A percentile compares a stretch with the other conserved stretches of the same genome.
phyloP scores from a whole-genome alignment of 2,329 filamentous ascomycete species.

The Fusarium sp. region DNA sequence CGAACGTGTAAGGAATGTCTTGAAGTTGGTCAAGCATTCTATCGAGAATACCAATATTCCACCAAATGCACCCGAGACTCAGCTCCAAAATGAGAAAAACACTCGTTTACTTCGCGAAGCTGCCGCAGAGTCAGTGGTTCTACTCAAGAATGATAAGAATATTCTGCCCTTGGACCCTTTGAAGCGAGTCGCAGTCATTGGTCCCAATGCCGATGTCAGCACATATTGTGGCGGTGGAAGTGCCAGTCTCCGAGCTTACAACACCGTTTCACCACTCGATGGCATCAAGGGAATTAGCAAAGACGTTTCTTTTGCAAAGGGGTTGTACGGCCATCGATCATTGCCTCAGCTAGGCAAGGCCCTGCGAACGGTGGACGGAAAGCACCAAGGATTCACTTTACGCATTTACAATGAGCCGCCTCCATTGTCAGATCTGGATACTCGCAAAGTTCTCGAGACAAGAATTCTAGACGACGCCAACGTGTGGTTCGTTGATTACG shows the following conservation, averaged over 20 bases:
- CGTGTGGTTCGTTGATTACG: conserved; percentile 12
- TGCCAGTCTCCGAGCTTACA: neutral
- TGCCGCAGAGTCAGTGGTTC: neutral
- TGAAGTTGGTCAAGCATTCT: conserved; percentile 12
- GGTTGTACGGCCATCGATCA: neutral
- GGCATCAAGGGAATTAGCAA: neutral
- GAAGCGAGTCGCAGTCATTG: neutral
- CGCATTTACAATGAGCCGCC: conserved; percentile 2
- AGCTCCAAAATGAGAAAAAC: rapidly evolving
- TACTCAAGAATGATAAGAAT: neutral
- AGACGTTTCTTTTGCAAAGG: neutral
- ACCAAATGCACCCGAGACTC: neutral
- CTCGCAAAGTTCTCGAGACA: neutral
- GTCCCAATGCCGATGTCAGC: neutral
- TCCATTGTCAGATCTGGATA: rapidly evolving
- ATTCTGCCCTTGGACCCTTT: neutral
- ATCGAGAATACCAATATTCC: neutral
- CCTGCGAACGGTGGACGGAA: rapidly evolving
- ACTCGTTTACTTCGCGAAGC: neutral
- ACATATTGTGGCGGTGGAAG: conserved; percentile 12
- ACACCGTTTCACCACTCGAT: neutral
- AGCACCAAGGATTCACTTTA: neutral
- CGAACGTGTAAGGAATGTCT: neutral
- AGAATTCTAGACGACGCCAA: neutral
- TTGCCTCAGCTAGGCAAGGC: neutral